phyloP scores from a whole-genome alignment of 129 eudicot species.

The Centaurea solstitialis region DNA sequence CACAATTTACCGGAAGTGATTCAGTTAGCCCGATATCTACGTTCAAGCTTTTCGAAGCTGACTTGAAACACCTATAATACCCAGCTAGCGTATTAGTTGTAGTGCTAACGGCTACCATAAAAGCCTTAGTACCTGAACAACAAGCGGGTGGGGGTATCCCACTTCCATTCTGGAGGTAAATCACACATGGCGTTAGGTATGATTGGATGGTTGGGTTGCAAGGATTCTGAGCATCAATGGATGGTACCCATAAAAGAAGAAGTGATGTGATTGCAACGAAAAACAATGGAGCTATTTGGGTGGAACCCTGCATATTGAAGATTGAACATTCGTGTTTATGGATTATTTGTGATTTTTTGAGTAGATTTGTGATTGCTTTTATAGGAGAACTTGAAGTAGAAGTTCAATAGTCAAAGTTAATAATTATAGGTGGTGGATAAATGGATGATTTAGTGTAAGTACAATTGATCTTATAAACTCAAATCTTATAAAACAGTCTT shows the following conservation, averaged over 20 bases:
- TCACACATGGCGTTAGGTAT: constrained; percentile 57
- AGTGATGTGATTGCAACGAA: constrained; percentile 7
- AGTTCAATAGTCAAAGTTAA: too few relatives aligned
- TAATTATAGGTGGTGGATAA: neutral
- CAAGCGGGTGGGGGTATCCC: constrained; percentile 64
- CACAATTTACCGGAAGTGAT: constrained; percentile 73
- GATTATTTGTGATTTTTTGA: neutral
- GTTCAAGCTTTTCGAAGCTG: constrained; percentile 42
- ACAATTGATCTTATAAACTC: too few relatives aligned
- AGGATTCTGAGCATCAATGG: constrained; percentile 44
- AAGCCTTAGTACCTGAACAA: constrained; percentile 60
- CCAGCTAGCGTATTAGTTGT: constrained; percentile 56
- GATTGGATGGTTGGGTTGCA: constrained; percentile 51
- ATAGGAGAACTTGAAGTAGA: too few relatives aligned
- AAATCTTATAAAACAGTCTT: too few relatives aligned
- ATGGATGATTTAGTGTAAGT: too few relatives aligned
- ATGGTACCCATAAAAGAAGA: constrained; percentile 27
- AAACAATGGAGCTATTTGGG: constrained; percentile 4
- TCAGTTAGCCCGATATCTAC: constrained; percentile 37
- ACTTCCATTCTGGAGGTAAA: constrained; percentile 56
- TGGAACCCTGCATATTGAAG: constrained; percentile 45
- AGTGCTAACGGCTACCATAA: constrained; percentile 46
- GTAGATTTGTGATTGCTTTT: constrained; percentile 15
- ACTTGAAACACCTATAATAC: constrained; percentile 61
- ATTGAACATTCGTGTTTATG: neutral